phyloP scores from a whole-genome alignment of 495 filamentous ascomycete species.

The Pyrenopolyporus hunteri region DNA sequence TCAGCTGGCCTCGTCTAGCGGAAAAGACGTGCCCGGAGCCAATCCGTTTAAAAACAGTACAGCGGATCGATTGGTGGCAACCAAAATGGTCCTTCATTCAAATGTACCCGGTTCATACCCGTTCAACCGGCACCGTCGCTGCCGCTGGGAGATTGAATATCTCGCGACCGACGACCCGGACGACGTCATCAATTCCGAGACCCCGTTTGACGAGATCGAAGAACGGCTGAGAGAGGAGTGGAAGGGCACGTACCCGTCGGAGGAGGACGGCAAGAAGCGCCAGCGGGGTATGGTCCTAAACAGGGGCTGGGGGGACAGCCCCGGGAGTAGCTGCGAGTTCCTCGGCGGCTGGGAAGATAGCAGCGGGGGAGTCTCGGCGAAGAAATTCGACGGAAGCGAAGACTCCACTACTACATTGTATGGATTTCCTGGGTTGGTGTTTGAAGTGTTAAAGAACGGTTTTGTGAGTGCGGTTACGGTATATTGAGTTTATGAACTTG shows the following conservation, averaged over 20 bases:
- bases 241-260: conserved; percentile 67
- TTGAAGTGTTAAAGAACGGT: conserved; percentile 94
- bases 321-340: conserved; percentile 87
- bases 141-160: conserved; percentile 81
- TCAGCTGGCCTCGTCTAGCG: conserved; percentile 41
- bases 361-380: conserved; percentile 46
- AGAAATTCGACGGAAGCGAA: conserved; percentile 59
- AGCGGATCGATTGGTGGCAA: conserved; percentile 73
- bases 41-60: conserved; percentile 45
- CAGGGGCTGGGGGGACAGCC: conserved; percentile 88
- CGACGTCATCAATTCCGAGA: conserved; percentile 71
- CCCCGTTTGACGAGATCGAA: conserved; percentile 72
- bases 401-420: conserved; percentile 86
- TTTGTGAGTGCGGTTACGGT: conserved; percentile 89
- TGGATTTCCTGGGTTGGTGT: conserved; percentile 91
- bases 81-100: conserved; percentile 88
- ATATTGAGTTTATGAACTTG: conserved; percentile 57
- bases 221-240: conserved; percentile 70
- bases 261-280: conserved; percentile 64
- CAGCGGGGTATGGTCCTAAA: conserved; percentile 88
- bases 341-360: conserved; percentile 90
- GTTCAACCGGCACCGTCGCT: conserved; percentile 92
- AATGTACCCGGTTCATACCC: conserved; percentile 96
- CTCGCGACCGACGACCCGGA: conserved; percentile 42
- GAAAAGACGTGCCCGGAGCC: conserved; percentile 27